These are phyloP conservation scores for Pichia cephalocereana DNA, from an alignment of 805 yeast species.

Conservation along the genomic window DNA sequence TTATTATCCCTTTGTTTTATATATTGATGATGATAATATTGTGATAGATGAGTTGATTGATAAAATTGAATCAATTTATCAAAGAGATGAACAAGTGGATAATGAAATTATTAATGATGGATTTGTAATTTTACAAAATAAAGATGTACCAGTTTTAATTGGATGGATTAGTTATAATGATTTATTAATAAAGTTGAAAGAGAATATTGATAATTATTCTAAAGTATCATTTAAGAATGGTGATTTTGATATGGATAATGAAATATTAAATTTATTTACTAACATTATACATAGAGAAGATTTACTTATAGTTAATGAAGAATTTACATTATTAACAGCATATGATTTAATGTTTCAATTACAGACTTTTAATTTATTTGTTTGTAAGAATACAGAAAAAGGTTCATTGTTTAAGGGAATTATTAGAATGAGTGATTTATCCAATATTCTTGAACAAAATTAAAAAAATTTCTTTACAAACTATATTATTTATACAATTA, in stretches of 20 bases:
- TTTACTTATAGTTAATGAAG: slow-evolving; percentile 22
- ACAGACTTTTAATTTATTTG: slow-evolving; percentile 26
- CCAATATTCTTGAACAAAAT: slow-evolving; percentile 1
- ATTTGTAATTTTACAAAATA: slow-evolving; percentile 3
- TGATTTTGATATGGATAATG: not conserved
- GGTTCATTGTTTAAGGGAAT: slow-evolving; percentile 2
- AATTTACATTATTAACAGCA: slow-evolving; percentile 26
- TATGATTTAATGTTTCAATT: slow-evolving; percentile 31
- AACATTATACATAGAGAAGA: slow-evolving; percentile 9
- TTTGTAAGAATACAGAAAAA: slow-evolving; percentile 19
- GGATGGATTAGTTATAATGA: slow-evolving; percentile 8
- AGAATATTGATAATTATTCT: not conserved
- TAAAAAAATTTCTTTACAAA: too few species aligned
- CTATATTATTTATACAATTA: too few species aligned
- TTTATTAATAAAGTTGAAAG: not conserved
- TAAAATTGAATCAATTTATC: slow-evolving; percentile 1
- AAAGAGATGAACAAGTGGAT: not conserved
- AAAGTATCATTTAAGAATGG: not conserved
- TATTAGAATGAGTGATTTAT: slow-evolving; percentile 8
- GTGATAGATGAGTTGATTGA: not conserved
- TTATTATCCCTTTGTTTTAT: not conserved
- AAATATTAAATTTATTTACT: not conserved
- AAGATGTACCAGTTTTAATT: not conserved
- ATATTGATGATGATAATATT: slow-evolving; percentile 2
- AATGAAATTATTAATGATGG: slow-evolving; percentile 3